These are phyloP conservation scores for Phaeomoniella chlamydospora DNA, from an alignment of 2,329 filamentous ascomycete species.

Conservation along the genomic window DNA sequence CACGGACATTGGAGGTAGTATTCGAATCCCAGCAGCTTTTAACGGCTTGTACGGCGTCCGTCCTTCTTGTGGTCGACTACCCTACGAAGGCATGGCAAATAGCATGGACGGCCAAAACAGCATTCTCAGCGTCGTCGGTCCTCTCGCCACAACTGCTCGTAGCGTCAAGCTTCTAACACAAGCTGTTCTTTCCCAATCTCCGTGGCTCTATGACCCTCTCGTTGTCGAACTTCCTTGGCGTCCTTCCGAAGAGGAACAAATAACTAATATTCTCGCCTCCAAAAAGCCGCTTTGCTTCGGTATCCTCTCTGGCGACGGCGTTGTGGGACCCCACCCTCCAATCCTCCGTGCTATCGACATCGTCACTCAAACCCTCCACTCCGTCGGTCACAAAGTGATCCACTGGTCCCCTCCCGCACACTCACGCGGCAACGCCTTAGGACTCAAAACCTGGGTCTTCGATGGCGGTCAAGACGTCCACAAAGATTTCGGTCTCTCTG, in stretches of 20 bases:
- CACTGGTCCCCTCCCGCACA: constrained; percentile 44
- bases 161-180: constrained; percentile 42
- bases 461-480: constrained; percentile 38
- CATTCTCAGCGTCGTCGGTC: constrained; percentile 48
- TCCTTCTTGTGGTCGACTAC: constrained; percentile 37
- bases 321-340: constrained; percentile 22
- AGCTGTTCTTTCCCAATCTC: constrained; percentile 40
- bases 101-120: constrained; percentile 50
- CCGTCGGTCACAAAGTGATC: constrained; percentile 23
- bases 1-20: constrained; percentile 42
- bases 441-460: constrained; percentile 26
- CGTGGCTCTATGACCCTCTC: constrained; percentile 53
- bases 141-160: constrained; percentile 41
- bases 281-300: constrained; percentile 36
- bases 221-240: constrained; percentile 54
- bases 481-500: constrained; percentile 36
- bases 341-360: constrained; percentile 17
- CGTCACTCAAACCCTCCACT: constrained; percentile 12
- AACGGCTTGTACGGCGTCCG: constrained; percentile 43
- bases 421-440: constrained; percentile 18
- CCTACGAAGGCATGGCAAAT: constrained; percentile 46
- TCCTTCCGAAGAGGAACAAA: constrained; percentile 23
- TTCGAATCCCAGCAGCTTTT: constrained; percentile 46
- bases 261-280: constrained; percentile 14
- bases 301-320: constrained; percentile 33